A percentile compares a stretch with the other conserved stretches of the same genome.
These are phyloP conservation scores for Tephrocybe sp. DNA, from an alignment of 768 basidiomycete genomes.

Conservation along the genomic window DNA sequence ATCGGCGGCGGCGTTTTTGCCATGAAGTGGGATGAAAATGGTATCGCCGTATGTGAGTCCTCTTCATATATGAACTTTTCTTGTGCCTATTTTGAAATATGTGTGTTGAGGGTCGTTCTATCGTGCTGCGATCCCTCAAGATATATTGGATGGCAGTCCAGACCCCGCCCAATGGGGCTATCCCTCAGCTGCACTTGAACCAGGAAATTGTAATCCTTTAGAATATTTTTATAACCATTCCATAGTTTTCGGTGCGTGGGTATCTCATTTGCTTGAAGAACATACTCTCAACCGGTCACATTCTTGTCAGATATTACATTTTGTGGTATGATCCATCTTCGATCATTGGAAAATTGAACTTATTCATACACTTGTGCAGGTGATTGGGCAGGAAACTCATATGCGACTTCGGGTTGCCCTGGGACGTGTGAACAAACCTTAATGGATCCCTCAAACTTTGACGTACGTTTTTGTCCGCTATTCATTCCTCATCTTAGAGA, in stretches of 20 bases:
- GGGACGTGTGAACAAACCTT: slow-evolving; percentile 66
- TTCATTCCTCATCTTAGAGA: not conserved
- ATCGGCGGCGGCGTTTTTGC: slow-evolving; percentile 83
- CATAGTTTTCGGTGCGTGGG: slow-evolving; percentile 66
- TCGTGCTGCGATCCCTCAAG: slow-evolving; percentile 68
- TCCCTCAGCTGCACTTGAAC: slow-evolving; percentile 60
- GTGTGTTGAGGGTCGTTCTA: slow-evolving; percentile 70
- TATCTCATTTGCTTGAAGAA: slow-evolving; percentile 10
- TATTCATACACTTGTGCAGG: slow-evolving; percentile 32
- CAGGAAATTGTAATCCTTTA: slow-evolving; percentile 52
- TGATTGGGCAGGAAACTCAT: slow-evolving; percentile 85
- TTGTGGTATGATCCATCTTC: slow-evolving; percentile 50
- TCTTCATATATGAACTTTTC: not conserved
- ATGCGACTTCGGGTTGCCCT: slow-evolving; percentile 69
- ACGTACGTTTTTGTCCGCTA: slow-evolving; percentile 36
- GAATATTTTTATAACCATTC: slow-evolving; percentile 66
- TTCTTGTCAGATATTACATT: slow-evolving; percentile 67
- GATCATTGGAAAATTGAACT: not conserved
- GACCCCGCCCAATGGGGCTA: slow-evolving; percentile 66
- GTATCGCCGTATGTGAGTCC: slow-evolving; percentile 73
- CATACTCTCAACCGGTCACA: not conserved
- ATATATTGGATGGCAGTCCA: slow-evolving; percentile 60
- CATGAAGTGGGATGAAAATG: slow-evolving; percentile 84
- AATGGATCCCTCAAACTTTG: slow-evolving; percentile 70
- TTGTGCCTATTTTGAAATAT: slow-evolving; percentile 3